A percentile compares a stretch with the other conserved stretches of the same genome.
phyloP scores from a whole-genome alignment of 1,284 basidiomycete genomes.

The Trametes hirsuta region DNA sequence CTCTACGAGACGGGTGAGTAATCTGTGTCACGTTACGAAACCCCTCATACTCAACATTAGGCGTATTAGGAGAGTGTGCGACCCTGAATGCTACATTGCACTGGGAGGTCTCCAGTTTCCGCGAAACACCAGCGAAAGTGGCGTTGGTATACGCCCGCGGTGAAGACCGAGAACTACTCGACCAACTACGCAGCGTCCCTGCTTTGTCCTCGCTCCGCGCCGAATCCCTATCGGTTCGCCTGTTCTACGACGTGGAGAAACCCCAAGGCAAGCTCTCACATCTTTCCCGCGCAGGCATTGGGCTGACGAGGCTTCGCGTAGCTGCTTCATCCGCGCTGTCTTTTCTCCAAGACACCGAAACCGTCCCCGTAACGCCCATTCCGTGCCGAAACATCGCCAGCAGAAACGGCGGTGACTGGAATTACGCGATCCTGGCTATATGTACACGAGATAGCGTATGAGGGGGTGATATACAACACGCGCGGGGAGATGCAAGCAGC shows the following conservation, averaged over 20 bases:
- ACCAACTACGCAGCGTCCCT: constrained; percentile 22
- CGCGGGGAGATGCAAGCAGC: background rate
- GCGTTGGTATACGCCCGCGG: constrained; percentile 49
- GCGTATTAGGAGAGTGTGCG: constrained; percentile 7
- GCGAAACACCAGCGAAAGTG: constrained; percentile 41
- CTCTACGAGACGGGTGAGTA: constrained; percentile 44
- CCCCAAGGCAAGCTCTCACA: constrained; percentile 22
- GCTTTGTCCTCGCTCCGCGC: constrained; percentile 17
- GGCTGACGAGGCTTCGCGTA: constrained; percentile 1
- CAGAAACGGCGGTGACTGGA: constrained; percentile 51
- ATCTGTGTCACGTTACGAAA: too few species aligned
- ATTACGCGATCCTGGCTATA: constrained; percentile 56
- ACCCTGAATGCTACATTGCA: constrained; percentile 33
- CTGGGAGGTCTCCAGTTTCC: constrained; percentile 52
- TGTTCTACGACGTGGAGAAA: constrained; percentile 45
- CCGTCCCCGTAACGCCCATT: constrained; percentile 54
- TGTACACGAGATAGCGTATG: constrained; percentile 29
- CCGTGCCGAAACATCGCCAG: constrained; percentile 57
- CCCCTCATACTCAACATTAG: too few species aligned
- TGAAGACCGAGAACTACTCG: constrained; percentile 34
- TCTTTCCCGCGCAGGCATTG: constrained; percentile 3
- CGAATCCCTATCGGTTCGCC: constrained; percentile 43
- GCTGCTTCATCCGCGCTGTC: constrained; percentile 8
- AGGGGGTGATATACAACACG: constrained; percentile 22
- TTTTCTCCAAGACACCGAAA: constrained; percentile 19